These are phyloP conservation scores for Nemania bipapillata DNA, from an alignment of 2,329 filamentous ascomycete species.

Conservation along the genomic window DNA sequence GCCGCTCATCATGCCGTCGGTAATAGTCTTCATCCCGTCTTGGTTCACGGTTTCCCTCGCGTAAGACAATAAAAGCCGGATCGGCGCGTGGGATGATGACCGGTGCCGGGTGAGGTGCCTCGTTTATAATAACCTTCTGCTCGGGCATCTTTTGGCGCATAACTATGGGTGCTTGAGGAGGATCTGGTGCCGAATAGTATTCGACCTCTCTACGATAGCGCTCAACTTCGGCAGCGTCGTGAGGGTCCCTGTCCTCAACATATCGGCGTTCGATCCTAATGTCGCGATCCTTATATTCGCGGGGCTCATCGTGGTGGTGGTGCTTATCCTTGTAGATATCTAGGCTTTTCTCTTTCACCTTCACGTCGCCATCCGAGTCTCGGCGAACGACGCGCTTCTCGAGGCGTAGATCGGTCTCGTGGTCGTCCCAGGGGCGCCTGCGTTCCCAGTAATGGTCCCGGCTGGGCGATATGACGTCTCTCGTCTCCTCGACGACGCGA, in stretches of 20 bases:
- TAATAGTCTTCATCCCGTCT: conserved; percentile 43
- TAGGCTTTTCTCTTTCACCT: conserved; percentile 65
- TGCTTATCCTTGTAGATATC: conserved; percentile 51
- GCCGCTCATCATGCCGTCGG: conserved; percentile 51
- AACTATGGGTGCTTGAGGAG: conserved; percentile 63
- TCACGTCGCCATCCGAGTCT: conserved; percentile 62
- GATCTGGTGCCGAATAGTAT: conserved; percentile 66
- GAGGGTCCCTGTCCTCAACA: conserved; percentile 45
- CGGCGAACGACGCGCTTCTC: conserved; percentile 57
- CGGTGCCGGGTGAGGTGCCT: conserved; percentile 64
- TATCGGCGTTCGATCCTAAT: conserved; percentile 49
- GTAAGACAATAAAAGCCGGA: conserved; percentile 58
- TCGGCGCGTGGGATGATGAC: conserved; percentile 62
- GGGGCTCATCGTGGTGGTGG: conserved; percentile 40
- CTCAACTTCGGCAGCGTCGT: conserved; percentile 61
- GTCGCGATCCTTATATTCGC: conserved; percentile 48
- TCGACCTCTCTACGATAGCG: conserved; percentile 71
- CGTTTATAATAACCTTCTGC: conserved; percentile 70
- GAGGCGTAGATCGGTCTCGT: conserved; percentile 57
- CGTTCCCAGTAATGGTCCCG: conserved; percentile 60
- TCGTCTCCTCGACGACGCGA: conserved; percentile 57
- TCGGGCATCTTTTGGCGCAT: conserved; percentile 67
- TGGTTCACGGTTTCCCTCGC: conserved; percentile 55
- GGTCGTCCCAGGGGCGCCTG: conserved; percentile 52
- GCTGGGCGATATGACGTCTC: conserved; percentile 48